Conservation (phyloP, 2,329 filamentous ascomycete genomes). For the Penicillium corylophilum region DNA sequence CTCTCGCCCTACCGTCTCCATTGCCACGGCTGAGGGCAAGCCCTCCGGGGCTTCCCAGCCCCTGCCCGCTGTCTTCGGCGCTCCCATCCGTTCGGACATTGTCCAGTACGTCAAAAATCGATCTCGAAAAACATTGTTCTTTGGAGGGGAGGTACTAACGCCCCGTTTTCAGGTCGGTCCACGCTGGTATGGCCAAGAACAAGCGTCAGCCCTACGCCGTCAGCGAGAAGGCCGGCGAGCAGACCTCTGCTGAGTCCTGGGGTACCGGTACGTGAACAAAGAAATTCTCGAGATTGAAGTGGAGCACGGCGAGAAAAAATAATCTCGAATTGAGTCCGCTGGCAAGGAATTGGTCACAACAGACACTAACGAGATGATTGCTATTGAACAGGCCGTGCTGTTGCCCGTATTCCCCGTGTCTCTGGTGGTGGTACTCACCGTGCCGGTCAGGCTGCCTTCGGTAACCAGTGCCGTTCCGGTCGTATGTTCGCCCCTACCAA, state of each 20-base stretch:
- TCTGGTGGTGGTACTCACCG: slow-evolving; percentile 99
- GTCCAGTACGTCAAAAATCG: slow-evolving; percentile 68
- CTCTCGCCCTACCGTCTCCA: slow-evolving; percentile 95
- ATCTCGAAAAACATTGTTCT: slow-evolving; percentile 12
- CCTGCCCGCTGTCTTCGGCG: slow-evolving; percentile 94
- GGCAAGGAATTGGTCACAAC: neutral
- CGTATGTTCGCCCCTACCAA: slow-evolving; percentile 99
- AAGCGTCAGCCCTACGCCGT: slow-evolving; percentile 99
- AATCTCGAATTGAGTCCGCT: neutral
- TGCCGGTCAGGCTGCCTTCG: slow-evolving; percentile 99
- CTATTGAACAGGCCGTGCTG: slow-evolving; percentile 74
- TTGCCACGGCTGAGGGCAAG: slow-evolving; percentile 94
- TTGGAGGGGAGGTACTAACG: slow-evolving; percentile 34
- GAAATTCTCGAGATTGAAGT: slow-evolving; percentile 23
- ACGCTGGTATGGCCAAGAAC: slow-evolving; percentile 99
- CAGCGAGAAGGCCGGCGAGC: slow-evolving; percentile 99
- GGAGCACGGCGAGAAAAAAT: neutral
- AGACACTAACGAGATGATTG: slow-evolving; percentile 11
- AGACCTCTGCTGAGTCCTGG: slow-evolving; percentile 99
- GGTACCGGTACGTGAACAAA: slow-evolving; percentile 77
- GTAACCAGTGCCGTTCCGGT: slow-evolving; percentile 99
- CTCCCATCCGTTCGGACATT: slow-evolving; percentile 97
- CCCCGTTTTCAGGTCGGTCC: slow-evolving; percentile 60
- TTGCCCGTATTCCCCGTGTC: slow-evolving; percentile 99
- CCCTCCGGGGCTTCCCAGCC: slow-evolving; percentile 84